Evolutionary conservation across 129 eudicot genomes (phyloP).

Genomic region (sunflower (Helianthus annuus)): DNA sequence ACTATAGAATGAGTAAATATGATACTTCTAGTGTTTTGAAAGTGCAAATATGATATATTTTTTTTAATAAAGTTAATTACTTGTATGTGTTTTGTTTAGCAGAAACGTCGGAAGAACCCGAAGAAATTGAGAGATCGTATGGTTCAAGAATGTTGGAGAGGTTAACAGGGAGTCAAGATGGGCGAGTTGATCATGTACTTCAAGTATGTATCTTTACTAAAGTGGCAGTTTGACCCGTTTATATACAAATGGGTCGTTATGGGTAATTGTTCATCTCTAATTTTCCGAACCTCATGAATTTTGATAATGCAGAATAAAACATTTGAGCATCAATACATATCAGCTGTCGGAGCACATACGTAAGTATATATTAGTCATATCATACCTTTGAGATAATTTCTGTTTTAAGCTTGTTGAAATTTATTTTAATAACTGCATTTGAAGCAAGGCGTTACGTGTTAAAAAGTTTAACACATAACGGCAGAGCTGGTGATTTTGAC

Average conservation of each 20-base stretch:
- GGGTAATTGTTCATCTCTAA: neutral
- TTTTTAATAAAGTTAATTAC: neutral
- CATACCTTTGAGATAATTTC: constrained; percentile 5
- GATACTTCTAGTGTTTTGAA: neutral
- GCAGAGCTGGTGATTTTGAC: neutral
- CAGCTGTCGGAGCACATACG: constrained; percentile 90
- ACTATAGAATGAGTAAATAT: neutral
- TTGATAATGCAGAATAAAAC: constrained; percentile 80
- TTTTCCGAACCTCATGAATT: neutral
- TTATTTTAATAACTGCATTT: neutral
- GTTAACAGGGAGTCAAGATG: constrained; percentile 69
- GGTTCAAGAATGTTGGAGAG: constrained; percentile 87
- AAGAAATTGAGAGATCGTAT: constrained; percentile 66
- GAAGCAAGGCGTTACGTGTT: neutral
- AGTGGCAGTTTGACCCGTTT: neutral
- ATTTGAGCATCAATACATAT: constrained; percentile 84
- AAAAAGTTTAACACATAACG: neutral
- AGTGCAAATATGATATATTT: neutral
- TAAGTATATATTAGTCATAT: constrained; percentile 39
- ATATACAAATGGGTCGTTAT: neutral
- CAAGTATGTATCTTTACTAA: constrained; percentile 59
- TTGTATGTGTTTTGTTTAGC: constrained; percentile 29
- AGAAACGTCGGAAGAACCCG: constrained; percentile 50
- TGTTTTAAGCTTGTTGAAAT: constrained; percentile 4
- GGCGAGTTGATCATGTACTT: constrained; percentile 84